Evolutionary conservation across 1,139 yeast genomes (phyloP).

Genomic region (Hansenula lynferdii): DNA sequence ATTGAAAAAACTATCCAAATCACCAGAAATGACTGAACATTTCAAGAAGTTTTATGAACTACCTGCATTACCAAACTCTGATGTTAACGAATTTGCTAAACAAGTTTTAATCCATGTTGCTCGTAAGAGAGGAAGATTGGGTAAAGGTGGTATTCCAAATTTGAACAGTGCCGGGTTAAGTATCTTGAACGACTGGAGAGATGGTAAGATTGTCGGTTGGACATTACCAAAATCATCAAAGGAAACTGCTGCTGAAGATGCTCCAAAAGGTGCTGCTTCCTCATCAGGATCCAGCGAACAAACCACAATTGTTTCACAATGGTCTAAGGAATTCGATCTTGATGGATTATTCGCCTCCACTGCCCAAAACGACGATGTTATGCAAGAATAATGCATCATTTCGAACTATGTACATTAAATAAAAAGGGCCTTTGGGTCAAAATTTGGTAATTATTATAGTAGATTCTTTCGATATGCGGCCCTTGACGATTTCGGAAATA

Average conservation of each 20-base stretch:
- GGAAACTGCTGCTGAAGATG: conserved; percentile 29
- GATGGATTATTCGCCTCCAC: conserved; percentile 61
- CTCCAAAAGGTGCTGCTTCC: conserved; percentile 26
- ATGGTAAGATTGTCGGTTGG: conserved; percentile 93
- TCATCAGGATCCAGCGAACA: conserved; percentile 51
- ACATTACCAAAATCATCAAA: conserved; percentile 71
- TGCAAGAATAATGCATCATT: conserved; percentile 9
- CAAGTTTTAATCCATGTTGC: conserved; percentile 91
- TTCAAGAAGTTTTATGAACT: conserved; percentile 69
- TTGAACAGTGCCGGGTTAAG: conserved; percentile 78
- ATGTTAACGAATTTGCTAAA: conserved; percentile 65
- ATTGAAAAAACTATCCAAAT: conserved; percentile 68
- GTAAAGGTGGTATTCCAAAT: conserved; percentile 92
- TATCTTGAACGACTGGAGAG: conserved; percentile 94
- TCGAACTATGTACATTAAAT: not conserved
- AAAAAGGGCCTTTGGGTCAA: too few species aligned
- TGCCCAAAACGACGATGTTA: conserved; percentile 24
- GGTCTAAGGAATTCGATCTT: conserved; percentile 94
- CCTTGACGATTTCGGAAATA: too few species aligned
- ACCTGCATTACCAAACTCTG: conserved; percentile 69
- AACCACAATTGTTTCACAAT: conserved; percentile 76
- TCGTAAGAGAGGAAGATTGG: conserved; percentile 85
- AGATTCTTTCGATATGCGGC: too few species aligned
- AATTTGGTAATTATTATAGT: too few species aligned
- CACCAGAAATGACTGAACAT: conserved; percentile 69